phyloP scores from a whole-genome alignment of 2,329 filamentous ascomycete genomes.

The Apiospora koreana region DNA sequence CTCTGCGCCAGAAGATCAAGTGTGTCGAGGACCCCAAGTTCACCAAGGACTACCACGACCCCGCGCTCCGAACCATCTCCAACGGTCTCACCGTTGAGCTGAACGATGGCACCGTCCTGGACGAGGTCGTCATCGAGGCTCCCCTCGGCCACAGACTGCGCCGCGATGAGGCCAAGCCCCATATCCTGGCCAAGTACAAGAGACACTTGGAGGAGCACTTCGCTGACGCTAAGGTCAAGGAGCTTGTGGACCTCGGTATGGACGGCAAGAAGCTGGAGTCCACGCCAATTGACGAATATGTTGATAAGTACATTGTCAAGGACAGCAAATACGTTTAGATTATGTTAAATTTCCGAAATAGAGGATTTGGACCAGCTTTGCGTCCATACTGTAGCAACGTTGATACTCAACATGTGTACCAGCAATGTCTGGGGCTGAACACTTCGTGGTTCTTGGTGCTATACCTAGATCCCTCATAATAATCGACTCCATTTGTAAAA shows the following conservation, averaged over 20 bases:
- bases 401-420: no score
- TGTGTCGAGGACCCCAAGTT: constrained; percentile 96
- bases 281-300: constrained; percentile 88
- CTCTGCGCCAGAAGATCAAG: constrained; percentile 87
- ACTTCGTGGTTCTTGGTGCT: no score
- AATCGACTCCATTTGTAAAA: no score
- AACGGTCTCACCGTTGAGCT: constrained; percentile 95
- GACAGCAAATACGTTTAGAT: constrained; percentile 58
- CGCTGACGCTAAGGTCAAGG: constrained; percentile 72
- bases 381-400: no score
- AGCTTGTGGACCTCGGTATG: constrained; percentile 79
- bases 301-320: constrained; percentile 67
- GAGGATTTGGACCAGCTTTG: neutral
- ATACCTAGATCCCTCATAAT: no score
- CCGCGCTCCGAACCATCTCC: constrained; percentile 89
- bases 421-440: no score
- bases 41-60: constrained; percentile 94
- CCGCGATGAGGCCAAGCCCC: constrained; percentile 95
- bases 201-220: constrained; percentile 87
- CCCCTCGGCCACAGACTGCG: constrained; percentile 89
- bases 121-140: constrained; percentile 90
- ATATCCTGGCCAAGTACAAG: constrained; percentile 95
- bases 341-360: constrained; percentile 16
- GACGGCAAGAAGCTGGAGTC: constrained; percentile 74
- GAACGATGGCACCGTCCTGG: constrained; percentile 88